Conservation (phyloP, 805 yeast genomes). For the Yamadazyma nakazawae region DNA sequence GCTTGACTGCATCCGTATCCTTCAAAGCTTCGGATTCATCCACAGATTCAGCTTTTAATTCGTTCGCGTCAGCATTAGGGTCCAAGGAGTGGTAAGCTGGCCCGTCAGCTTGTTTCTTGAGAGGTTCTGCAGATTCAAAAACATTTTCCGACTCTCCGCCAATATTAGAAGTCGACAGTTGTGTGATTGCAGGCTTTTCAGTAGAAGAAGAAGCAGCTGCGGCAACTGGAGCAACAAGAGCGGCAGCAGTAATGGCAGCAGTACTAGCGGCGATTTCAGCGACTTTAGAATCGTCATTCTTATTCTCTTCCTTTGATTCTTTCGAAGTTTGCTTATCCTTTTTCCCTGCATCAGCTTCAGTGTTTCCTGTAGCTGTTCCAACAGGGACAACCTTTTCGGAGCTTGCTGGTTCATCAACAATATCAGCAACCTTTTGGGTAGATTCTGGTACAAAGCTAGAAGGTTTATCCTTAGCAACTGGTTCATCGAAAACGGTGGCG, state of each 20-base stretch:
- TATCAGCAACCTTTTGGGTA: slow-evolving; percentile 12
- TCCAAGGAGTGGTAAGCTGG: slow-evolving; percentile 18
- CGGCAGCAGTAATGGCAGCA: slow-evolving; percentile 1
- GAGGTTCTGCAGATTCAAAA: background rate
- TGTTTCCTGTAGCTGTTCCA: background rate
- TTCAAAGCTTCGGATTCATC: slow-evolving; percentile 3
- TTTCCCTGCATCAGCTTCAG: background rate
- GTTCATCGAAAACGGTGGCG: slow-evolving; percentile 2
- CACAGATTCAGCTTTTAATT: slow-evolving; percentile 17
- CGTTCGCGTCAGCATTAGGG: slow-evolving; percentile 19
- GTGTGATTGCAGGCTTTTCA: background rate
- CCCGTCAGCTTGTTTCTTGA: background rate
- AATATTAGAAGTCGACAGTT: too few relatives aligned
- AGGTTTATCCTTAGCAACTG: slow-evolving; percentile 11
- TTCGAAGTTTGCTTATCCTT: background rate
- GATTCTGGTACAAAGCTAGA: slow-evolving; percentile 13
- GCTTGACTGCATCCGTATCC: background rate
- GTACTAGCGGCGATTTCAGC: background rate
- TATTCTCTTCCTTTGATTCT: background rate
- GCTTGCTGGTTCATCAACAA: slow-evolving; percentile 1
- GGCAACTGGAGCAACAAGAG: too few relatives aligned
- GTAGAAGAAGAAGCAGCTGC: slow-evolving; percentile 2
- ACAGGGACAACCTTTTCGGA: slow-evolving; percentile 1
- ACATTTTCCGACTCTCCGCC: background rate
- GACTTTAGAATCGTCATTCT: background rate